These are phyloP conservation scores for Postia placenta DNA, from an alignment of 768 basidiomycete species.

Conservation along the genomic window DNA sequence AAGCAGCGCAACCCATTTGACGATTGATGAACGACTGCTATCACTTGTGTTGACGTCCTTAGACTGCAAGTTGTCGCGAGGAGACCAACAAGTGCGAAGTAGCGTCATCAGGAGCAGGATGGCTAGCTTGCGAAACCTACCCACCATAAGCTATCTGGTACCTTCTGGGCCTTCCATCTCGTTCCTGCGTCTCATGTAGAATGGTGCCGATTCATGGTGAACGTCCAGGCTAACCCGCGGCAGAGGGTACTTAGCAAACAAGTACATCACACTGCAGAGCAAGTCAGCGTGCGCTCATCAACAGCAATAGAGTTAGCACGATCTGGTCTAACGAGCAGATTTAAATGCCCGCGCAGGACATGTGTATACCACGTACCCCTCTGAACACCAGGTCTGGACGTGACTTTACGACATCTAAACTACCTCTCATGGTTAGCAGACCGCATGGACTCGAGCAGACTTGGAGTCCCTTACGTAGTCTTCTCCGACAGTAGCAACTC, in stretches of 20 bases:
- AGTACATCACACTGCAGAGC: too few species aligned
- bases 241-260: slow-evolving; percentile 6
- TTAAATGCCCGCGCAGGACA: not conserved
- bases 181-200: slow-evolving; percentile 69
- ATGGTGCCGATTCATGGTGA: slow-evolving; percentile 72
- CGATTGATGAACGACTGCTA: slow-evolving; percentile 45
- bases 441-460: slow-evolving; percentile 9
- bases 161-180: slow-evolving; percentile 83
- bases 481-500: slow-evolving; percentile 56
- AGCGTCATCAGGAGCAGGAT: not conserved
- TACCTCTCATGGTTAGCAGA: slow-evolving; percentile 19
- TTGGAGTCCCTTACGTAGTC: slow-evolving; percentile 43
- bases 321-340: slow-evolving; percentile 40
- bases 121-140: slow-evolving; percentile 16
- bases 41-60: slow-evolving; percentile 34
- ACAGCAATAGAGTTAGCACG: slow-evolving; percentile 70
- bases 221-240: slow-evolving; percentile 65
- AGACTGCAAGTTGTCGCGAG: slow-evolving; percentile 23
- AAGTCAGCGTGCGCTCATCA: slow-evolving; percentile 60
- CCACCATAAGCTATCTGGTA: slow-evolving; percentile 69
- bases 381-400: slow-evolving; percentile 81
- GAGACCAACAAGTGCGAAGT: not conserved
- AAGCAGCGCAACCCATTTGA: slow-evolving; percentile 30
- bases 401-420: slow-evolving; percentile 73
- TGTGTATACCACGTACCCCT: slow-evolving; percentile 42